Conservation (phyloP, 192 early-diverging fungal genomes). For the Podochytrium sp. region DNA sequence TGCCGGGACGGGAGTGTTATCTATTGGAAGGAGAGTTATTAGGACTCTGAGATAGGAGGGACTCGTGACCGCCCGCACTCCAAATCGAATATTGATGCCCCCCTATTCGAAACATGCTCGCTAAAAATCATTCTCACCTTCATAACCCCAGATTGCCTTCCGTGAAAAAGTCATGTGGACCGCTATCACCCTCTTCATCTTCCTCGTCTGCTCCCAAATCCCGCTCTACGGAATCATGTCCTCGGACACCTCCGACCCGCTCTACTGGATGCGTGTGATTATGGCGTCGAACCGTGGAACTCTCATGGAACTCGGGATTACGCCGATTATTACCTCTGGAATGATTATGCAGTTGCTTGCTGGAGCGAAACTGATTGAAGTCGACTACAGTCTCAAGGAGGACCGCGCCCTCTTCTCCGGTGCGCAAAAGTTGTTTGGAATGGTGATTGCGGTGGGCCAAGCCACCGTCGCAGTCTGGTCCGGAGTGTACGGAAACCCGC, state of each 20-base stretch:
- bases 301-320: constrained; percentile 99
- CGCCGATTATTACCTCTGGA: constrained; percentile 98
- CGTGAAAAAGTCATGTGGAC: constrained; percentile 99
- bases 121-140: too few species aligned
- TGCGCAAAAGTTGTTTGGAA: constrained; percentile 99
- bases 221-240: constrained; percentile 99
- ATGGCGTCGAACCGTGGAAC: constrained; percentile 99
- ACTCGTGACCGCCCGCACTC: too few species aligned
- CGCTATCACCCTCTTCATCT: constrained; percentile 98
- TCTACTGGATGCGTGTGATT: constrained; percentile 99
- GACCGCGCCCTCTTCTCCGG: constrained; percentile 98
- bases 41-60: too few species aligned
- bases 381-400: constrained; percentile 98
- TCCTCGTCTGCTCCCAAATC: constrained; percentile 99
- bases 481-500: constrained; percentile 96
- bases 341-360: constrained; percentile 99
- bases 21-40: too few species aligned
- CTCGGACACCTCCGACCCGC: constrained; percentile 96
- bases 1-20: too few species aligned
- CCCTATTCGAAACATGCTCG: too few species aligned
- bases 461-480: constrained; percentile 98
- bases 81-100: too few species aligned
- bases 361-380: constrained; percentile 97
- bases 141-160: constrained; percentile 80
- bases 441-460: constrained; percentile 98